Evolutionary conservation across 192 early-diverging fungal species (phyloP).

Genomic region (Umbelopsis sp.): DNA sequence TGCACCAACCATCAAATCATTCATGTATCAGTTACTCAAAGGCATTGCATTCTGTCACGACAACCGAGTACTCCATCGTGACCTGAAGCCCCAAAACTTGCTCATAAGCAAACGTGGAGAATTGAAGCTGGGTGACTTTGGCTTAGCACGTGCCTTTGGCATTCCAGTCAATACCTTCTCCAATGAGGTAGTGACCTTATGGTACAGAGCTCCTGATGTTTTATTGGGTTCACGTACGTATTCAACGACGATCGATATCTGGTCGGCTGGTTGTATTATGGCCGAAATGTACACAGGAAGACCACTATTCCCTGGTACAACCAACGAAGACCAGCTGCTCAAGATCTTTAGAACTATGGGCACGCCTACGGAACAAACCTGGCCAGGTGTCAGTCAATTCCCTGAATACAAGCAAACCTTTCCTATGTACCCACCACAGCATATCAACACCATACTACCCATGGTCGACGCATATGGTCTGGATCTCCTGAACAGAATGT

Average conservation of each 20-base stretch:
- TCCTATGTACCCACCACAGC: constrained; percentile 61
- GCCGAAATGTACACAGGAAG: constrained; percentile 86
- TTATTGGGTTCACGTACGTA: constrained; percentile 94
- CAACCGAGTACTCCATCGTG: constrained; percentile 81
- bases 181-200: constrained; percentile 98
- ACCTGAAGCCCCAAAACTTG: constrained; percentile 87
- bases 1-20: constrained; percentile 69
- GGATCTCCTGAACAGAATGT: constrained; percentile 73
- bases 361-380: constrained; percentile 75
- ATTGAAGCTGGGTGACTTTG: constrained; percentile 85
- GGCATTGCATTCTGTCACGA: constrained; percentile 88
- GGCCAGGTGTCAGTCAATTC: constrained; percentile 71
- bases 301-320: constrained; percentile 81
- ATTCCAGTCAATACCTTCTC: constrained; percentile 93
- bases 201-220: constrained; percentile 98
- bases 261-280: constrained; percentile 99
- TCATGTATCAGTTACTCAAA: constrained; percentile 81
- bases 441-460: constrained; percentile 67
- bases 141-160: constrained; percentile 81
- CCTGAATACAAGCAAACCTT: constrained; percentile 76
- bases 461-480: constrained; percentile 77
- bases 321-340: constrained; percentile 79
- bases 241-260: constrained; percentile 95
- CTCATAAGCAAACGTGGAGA: constrained; percentile 80
- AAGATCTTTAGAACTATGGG: constrained; percentile 83